Evolutionary conservation across 768 basidiomycete species (phyloP), one percentile per base, ranked within the genome.

Genomic region (Rubroboletus pulcherrimus): DNA sequence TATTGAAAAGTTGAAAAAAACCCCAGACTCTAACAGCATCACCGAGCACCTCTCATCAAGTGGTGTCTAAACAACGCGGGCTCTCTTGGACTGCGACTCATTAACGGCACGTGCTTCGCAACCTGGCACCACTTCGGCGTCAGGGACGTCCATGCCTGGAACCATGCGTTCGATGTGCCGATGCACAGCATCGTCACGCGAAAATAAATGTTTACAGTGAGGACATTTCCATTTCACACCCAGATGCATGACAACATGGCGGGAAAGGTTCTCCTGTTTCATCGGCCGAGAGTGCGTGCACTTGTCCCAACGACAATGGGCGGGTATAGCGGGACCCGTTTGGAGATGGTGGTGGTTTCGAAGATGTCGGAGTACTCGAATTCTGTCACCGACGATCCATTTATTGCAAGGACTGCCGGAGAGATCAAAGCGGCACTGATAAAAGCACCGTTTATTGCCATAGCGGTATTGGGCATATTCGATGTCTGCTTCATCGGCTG

Each of bases 221-320:
- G 63, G 62, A 29, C 69, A 72, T 46, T 42, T 52, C 69, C 66
- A 72, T 51, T 66, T 72, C 43, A 70, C 63, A 7, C 64, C 63
- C 5, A 70, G 47, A 52, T 70, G 69, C 57, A 53, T 66, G 49
- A 70, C 60, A 14, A 70, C 51, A 41, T 70, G 69, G 9, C 69
- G 68, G 2, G 71, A 60, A 3, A 70, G 68, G 15, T 72, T 70
- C 53, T 70, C 69, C 54, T 68, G 69, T 49, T 67, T 70, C 66
- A 70, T 66, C 54, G 49, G 42, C 54, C 54, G 49, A 12, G 57
- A 17, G 49, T 65, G 65, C 12, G 59, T 60, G 39, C 71, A 70
- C 41, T 38, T 49, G 10, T 59, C 57, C 69, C 71, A 72, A 4
- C 21, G 63, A 37, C 69, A 70, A 19, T 21, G 0, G 2, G 62